Base-by-base conservation (phyloP, 345 rosid species). In the Heritiera littoralis region DNA sequence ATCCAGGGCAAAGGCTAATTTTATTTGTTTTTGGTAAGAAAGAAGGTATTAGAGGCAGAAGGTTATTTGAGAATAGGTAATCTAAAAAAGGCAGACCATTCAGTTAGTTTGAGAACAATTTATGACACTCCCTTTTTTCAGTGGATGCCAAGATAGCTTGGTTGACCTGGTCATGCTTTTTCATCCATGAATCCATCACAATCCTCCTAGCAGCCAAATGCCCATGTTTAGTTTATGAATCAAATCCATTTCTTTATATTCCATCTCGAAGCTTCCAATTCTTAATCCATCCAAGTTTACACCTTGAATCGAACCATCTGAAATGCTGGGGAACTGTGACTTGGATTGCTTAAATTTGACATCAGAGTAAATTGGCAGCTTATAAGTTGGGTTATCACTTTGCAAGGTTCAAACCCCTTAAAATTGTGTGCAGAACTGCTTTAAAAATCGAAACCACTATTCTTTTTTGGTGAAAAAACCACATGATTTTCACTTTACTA, bases 21-120 rank as follows among this genome's bases (percentile, higher is more conserved):
- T 15, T 32, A 14, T 40, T 78, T 79, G 43, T 73, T 87, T 83
- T 80, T 77, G 74, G 80, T 10, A 55, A 73, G 70, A 15, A 60
- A 56, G n/a, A 28, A 32, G 20, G 69, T 20, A 55, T 14, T 41
- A 40, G 79, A 66, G 17, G 18, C 7, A 14, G 6, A 18, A 18
- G 23, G 60, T 18, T 55, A 55, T 55, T 55, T 55, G 20, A 18
- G 23, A 52, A 52, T 52, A 7, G 30, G 2, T 18, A 38, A 54
- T 35, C 64, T 68, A 75, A 66, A 76, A 75, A 54, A 60, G 70
- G 58, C 40, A 61, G 74, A 66, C 81, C 79, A 51, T 17, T 59
- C 17, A 38, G 4, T 66, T 12, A 15, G 74, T 43, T 45, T 65
- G 5, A 64, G 17, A 18, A 40, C 3, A 66, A 58, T 12, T 28